Percentiles rank a stretch among this genome's conserved stretches.
phyloP scores from a whole-genome alignment of 2,329 filamentous ascomycete genomes.

The Alternaria sp. region DNA sequence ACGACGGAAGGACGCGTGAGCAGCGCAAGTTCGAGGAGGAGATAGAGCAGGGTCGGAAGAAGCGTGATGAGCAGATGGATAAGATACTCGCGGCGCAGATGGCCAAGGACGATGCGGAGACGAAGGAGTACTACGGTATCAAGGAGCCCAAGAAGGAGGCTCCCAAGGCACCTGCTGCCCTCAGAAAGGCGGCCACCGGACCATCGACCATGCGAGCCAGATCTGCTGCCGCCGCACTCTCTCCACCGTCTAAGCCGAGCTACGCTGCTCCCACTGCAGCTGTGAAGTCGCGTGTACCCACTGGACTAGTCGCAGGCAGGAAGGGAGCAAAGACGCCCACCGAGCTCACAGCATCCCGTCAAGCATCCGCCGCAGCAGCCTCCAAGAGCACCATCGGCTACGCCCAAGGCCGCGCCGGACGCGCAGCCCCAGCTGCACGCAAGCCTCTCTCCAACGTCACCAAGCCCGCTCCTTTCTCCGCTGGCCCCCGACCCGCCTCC shows the following conservation, averaged over 20 bases:
- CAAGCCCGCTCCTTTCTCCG: constrained; percentile 38
- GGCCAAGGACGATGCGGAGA: constrained; percentile 59
- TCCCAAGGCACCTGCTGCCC: constrained; percentile 16
- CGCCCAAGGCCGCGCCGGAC: constrained; percentile 71
- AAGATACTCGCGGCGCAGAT: constrained; percentile 69
- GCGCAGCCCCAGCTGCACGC: constrained; percentile 49
- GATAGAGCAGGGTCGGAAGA: constrained; percentile 53
- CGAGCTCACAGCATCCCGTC: constrained; percentile 61
- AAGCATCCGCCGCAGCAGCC: constrained; percentile 67
- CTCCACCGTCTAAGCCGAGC: constrained; percentile 40
- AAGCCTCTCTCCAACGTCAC: constrained; percentile 47
- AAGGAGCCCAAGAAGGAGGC: constrained; percentile 37
- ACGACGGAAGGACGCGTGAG: constrained; percentile 68
- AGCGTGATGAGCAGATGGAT: constrained; percentile 71
- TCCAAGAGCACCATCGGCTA: constrained; percentile 88
- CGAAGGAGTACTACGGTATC: constrained; percentile 36
- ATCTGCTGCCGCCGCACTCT: constrained; percentile 53
- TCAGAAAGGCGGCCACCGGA: constrained; percentile 37
- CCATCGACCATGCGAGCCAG: constrained; percentile 63
- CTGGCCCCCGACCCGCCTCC: constrained; percentile 27
- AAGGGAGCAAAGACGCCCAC: constrained; percentile 49
- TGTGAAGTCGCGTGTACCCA: constrained; percentile 48
- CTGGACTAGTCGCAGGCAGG: constrained; percentile 46
- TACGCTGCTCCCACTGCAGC: constrained; percentile 50
- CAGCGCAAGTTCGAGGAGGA: constrained; percentile 63